Evolutionary conservation across 1,284 basidiomycete species (phyloP).

Genomic region (Trametes pubescens): DNA sequence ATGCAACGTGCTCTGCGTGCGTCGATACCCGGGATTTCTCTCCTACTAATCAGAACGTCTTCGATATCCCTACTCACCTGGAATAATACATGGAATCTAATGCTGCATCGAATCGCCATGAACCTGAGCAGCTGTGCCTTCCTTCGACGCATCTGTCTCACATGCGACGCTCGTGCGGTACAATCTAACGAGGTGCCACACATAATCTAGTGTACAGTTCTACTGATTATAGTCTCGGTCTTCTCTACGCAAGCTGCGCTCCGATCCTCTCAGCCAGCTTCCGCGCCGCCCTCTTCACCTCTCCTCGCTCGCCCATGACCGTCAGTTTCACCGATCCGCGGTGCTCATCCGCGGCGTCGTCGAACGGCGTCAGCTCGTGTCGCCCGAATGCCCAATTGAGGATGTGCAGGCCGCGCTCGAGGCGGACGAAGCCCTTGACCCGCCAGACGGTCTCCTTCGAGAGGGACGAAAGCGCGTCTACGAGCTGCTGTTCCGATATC

Average conservation of each 20-base stretch:
- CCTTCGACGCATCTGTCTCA: not conserved
- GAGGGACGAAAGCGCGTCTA: conserved; percentile 58
- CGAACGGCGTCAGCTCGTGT: conserved; percentile 67
- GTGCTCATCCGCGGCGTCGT: conserved; percentile 43
- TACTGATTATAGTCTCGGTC: not conserved
- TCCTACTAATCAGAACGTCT: not conserved
- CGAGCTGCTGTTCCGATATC: conserved; percentile 46
- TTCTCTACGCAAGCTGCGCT: conserved; percentile 38
- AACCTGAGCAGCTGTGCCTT: not conserved
- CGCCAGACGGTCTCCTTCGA: conserved; percentile 78
- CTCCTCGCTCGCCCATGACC: conserved; percentile 88
- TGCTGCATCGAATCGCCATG: not conserved
- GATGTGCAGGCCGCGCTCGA: conserved; percentile 62
- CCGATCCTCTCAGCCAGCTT: conserved; percentile 65
- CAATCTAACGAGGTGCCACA: not conserved
- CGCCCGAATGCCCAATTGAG: conserved; percentile 94
- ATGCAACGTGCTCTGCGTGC: not conserved
- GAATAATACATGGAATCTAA: conserved; percentile 8
- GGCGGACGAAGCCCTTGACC: conserved; percentile 82
- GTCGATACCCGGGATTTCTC: conserved; percentile 11
- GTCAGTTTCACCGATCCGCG: conserved; percentile 65
- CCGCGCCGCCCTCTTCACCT: conserved; percentile 67
- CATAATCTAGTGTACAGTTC: too few relatives aligned
- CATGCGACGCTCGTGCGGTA: not conserved
- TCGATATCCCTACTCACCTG: not conserved